These are phyloP conservation scores for Pelargonium fulgidum DNA, from an alignment of 441 rosid species.

Conservation along the genomic window DNA sequence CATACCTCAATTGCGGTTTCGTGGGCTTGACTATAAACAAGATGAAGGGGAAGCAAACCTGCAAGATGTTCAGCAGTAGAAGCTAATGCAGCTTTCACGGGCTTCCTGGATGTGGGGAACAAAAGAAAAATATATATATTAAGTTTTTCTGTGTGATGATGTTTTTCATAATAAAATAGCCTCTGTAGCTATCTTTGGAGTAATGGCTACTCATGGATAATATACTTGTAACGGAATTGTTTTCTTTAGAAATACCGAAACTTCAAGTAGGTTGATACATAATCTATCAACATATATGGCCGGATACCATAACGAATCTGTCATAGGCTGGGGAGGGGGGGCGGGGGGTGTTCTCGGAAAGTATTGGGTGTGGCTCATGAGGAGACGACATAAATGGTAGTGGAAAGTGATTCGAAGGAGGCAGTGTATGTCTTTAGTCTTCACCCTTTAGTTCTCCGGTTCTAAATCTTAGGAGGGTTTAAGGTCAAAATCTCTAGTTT, in stretches of 20 bases:
- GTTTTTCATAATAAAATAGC: background rate
- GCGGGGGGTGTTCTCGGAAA: too few relatives aligned
- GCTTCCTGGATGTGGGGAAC: constrained; percentile 49
- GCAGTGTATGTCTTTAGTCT: too few relatives aligned
- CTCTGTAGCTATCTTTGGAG: background rate
- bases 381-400: too few relatives aligned
- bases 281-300: background rate
- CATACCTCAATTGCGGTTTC: constrained; percentile 93
- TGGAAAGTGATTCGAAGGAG: too few relatives aligned
- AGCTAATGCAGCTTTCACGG: constrained; percentile 84
- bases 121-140: background rate
- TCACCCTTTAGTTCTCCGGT: too few relatives aligned
- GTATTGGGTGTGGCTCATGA: too few relatives aligned
- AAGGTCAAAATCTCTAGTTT: too few relatives aligned
- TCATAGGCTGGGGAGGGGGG: background rate
- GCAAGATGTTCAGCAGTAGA: constrained; percentile 93
- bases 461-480: too few relatives aligned
- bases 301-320: background rate
- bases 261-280: background rate
- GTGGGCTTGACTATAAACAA: constrained; percentile 94
- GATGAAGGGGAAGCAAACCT: constrained; percentile 96
- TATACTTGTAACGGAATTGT: background rate
- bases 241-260: background rate
- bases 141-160: background rate
- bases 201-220: background rate